These are phyloP conservation scores for Pythium sp. DNA, from an alignment of 352 stramenopile genomes.

Conservation along the genomic window DNA sequence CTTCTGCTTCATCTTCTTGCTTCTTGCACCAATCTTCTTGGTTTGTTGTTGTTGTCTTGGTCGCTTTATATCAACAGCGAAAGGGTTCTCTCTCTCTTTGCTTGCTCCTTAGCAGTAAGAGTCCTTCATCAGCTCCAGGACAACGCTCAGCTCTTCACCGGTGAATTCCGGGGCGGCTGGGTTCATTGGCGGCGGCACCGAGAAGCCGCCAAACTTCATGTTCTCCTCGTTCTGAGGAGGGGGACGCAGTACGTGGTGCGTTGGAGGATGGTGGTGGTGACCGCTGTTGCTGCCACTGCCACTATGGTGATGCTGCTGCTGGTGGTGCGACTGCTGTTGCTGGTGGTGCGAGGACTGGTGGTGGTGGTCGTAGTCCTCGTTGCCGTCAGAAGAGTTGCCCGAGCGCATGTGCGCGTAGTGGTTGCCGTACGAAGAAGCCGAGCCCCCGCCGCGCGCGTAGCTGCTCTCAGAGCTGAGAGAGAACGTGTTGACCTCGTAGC, in stretches of 20 bases:
- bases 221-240: slow-evolving; percentile 40
- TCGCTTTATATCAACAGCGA: slow-evolving; percentile 17
- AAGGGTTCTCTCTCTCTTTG: too few relatives aligned
- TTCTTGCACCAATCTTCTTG: slow-evolving; percentile 2
- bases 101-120: slow-evolving; percentile 33
- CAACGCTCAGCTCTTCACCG: slow-evolving; percentile 71
- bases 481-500: slow-evolving; percentile 23
- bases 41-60: not conserved
- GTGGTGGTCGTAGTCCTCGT: slow-evolving; percentile 35
- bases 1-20: not conserved
- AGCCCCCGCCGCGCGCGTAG: slow-evolving; percentile 6
- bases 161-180: slow-evolving; percentile 68
- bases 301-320: slow-evolving; percentile 44
- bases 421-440: slow-evolving; percentile 20
- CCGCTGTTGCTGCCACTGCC: slow-evolving; percentile 30
- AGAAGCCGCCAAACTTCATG: slow-evolving; percentile 49
- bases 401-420: slow-evolving; percentile 31
- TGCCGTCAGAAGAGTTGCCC: slow-evolving; percentile 23
- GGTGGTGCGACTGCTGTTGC: slow-evolving; percentile 33
- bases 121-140: slow-evolving; percentile 82
- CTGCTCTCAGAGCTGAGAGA: slow-evolving; percentile 28
- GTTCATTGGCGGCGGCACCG: slow-evolving; percentile 62
- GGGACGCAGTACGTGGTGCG: slow-evolving; percentile 60
- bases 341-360: slow-evolving; percentile 14
- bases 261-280: slow-evolving; percentile 34